A percentile compares a stretch with the other conserved stretches of the same genome.
These are phyloP conservation scores for Dendrothele bispora DNA, from an alignment of 768 basidiomycete species.

Conservation along the genomic window DNA sequence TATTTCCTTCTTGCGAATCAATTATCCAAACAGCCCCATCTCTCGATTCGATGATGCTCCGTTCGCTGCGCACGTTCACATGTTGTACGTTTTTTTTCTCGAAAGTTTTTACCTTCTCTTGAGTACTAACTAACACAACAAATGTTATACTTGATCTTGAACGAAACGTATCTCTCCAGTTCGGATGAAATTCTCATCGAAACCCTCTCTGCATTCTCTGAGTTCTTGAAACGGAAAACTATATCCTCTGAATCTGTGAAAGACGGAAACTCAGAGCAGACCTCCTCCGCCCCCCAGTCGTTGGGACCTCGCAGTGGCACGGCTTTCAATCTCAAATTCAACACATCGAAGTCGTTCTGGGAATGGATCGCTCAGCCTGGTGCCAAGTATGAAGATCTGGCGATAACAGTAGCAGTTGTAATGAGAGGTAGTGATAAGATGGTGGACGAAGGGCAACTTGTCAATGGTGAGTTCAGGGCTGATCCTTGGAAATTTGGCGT, in stretches of 20 bases:
- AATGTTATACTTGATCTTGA: background rate
- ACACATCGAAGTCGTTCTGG: slow-evolving; percentile 22
- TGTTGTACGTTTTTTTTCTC: slow-evolving; percentile 10
- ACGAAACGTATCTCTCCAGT: no score
- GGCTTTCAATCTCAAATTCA: slow-evolving; percentile 26
- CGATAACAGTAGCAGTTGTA: slow-evolving; percentile 26
- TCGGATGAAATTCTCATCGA: slow-evolving; percentile 23
- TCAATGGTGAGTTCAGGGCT: background rate
- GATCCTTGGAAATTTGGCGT: no score
- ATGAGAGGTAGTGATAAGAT: slow-evolving; percentile 10
- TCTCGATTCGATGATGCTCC: slow-evolving; percentile 16
- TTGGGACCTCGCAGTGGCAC: no score
- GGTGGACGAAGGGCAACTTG: background rate
- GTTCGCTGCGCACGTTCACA: slow-evolving; percentile 16
- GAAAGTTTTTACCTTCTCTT: no score
- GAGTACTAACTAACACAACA: no score
- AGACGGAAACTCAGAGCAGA: no score
- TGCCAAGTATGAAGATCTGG: slow-evolving; percentile 24
- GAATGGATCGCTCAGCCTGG: slow-evolving; percentile 31
- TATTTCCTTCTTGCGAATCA: no score
- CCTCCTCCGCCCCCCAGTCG: slow-evolving; percentile 7
- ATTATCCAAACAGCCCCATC: slow-evolving; percentile 13
- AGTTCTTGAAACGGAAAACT: slow-evolving; percentile 19
- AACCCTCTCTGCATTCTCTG: slow-evolving; percentile 14
- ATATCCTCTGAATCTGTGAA: no score